Percentiles rank a stretch among this genome's conserved stretches.
These are phyloP conservation scores for Orbilia quercus DNA, from an alignment of 2,329 filamentous ascomycete species.

Conservation along the genomic window DNA sequence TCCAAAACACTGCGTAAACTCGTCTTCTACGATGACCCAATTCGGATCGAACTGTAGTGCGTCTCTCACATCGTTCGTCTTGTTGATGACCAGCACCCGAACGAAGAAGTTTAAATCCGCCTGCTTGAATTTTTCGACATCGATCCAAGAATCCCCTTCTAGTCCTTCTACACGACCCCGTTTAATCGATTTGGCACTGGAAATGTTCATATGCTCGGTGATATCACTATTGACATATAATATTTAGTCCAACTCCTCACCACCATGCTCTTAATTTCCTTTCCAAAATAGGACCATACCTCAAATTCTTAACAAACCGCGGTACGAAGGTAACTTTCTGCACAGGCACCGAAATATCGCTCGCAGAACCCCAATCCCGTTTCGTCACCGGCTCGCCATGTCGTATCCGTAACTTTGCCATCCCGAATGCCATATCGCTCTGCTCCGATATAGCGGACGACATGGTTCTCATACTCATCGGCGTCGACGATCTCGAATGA, in stretches of 20 bases:
- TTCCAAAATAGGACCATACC: slow-evolving; percentile 10
- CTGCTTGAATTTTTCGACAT: slow-evolving; percentile 59
- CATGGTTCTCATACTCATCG: neutral
- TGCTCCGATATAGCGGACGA: slow-evolving; percentile 15
- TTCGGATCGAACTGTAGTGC: slow-evolving; percentile 56
- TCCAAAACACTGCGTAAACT: slow-evolving; percentile 59
- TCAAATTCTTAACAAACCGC: slow-evolving; percentile 39
- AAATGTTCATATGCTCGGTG: slow-evolving; percentile 64
- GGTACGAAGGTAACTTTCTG: slow-evolving; percentile 43
- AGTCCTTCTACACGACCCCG: slow-evolving; percentile 62
- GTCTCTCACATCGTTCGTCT: slow-evolving; percentile 59
- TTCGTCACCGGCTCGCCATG: slow-evolving; percentile 38
- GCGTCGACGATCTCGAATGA: slow-evolving; percentile 12
- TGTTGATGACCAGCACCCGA: slow-evolving; percentile 60
- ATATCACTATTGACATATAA: slow-evolving; percentile 61
- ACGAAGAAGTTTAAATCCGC: slow-evolving; percentile 61
- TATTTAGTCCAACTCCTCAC: too few relatives aligned
- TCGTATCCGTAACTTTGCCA: slow-evolving; percentile 42
- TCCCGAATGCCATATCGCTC: slow-evolving; percentile 5
- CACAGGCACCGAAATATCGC: slow-evolving; percentile 35
- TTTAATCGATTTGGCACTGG: slow-evolving; percentile 63
- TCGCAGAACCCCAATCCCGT: slow-evolving; percentile 45
- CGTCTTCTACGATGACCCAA: slow-evolving; percentile 49
- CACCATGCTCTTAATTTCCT: too few relatives aligned
- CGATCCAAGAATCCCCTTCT: slow-evolving; percentile 56